Evolutionary conservation across 176 grass and related monocot genomes (phyloP).

Genomic region (Phoenix roebelenii): DNA sequence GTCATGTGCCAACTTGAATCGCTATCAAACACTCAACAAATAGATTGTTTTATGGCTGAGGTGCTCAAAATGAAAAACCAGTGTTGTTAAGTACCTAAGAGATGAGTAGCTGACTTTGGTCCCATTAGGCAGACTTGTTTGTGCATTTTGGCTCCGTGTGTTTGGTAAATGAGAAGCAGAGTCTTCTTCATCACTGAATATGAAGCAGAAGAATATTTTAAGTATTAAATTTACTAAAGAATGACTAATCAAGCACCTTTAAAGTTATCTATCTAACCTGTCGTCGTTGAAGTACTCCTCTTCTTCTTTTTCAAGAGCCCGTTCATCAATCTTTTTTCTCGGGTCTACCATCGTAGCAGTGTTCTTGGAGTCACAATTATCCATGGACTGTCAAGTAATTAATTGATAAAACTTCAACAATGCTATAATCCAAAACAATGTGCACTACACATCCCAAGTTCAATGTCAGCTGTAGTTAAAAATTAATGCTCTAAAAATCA

Average conservation of each 20-base stretch:
- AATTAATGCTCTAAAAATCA: conserved; percentile 1
- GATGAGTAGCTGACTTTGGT: conserved; percentile 37
- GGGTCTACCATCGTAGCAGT: conserved; percentile 29
- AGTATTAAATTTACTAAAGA: neutral
- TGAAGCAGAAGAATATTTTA: conserved; percentile 18
- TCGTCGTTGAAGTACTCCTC: conserved; percentile 70
- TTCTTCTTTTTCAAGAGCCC: conserved; percentile 58
- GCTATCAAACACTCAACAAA: no score
- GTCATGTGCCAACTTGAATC: no score
- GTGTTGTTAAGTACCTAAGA: conserved; percentile 35
- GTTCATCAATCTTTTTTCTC: conserved; percentile 48
- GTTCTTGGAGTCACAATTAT: conserved; percentile 28
- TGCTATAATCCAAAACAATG: no score
- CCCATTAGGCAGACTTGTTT: conserved; percentile 54
- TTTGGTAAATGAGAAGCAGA: conserved; percentile 26
- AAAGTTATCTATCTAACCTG: conserved; percentile 35
- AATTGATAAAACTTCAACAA: neutral
- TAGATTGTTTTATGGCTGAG: no score
- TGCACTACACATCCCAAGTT: no score
- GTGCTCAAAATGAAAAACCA: no score
- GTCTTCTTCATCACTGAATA: conserved; percentile 57
- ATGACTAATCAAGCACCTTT: neutral
- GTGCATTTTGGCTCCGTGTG: conserved; percentile 30
- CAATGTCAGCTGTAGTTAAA: no score
- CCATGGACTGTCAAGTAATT: conserved; percentile 39